These are phyloP conservation scores for Rhizophagus prolifer DNA, from an alignment of 192 early-diverging fungal species.

Conservation along the genomic window DNA sequence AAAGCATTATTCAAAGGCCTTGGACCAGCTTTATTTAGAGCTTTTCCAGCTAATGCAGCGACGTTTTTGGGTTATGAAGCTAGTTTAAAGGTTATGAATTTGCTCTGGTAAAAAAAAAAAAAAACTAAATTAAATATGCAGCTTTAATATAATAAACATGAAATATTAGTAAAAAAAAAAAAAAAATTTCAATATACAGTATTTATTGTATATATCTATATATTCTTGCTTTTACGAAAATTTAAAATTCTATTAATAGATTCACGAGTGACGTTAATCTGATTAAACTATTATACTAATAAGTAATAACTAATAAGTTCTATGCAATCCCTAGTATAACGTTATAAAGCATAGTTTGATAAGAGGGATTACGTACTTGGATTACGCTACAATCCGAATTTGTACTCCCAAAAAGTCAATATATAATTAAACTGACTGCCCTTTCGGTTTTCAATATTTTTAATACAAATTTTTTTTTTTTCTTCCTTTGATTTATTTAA, in stretches of 20 bases:
- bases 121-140: not conserved
- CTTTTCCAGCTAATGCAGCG: constrained; percentile 83
- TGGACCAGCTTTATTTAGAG: constrained; percentile 83
- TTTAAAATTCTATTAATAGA: too few relatives aligned
- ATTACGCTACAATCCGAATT: not conserved
- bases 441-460: not conserved
- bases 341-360: too few relatives aligned
- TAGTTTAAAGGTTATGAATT: constrained; percentile 50
- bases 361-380: too few relatives aligned
- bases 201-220: too few relatives aligned
- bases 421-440: not conserved
- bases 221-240: too few relatives aligned
- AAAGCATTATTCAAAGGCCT: constrained; percentile 83
- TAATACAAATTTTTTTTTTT: not conserved
- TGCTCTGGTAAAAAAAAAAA: constrained; percentile 34
- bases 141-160: too few relatives aligned
- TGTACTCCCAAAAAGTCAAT: not conserved
- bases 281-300: too few relatives aligned
- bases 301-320: too few relatives aligned
- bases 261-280: too few relatives aligned
- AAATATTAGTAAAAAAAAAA: too few relatives aligned
- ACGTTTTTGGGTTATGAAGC: constrained; percentile 69
- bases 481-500: not conserved
- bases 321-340: too few relatives aligned
- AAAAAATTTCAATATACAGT: too few relatives aligned